Evolutionary conservation across 2,329 filamentous ascomycete genomes (phyloP), one percentile per base, ranked within the genome.

Genomic region (Endothia cerciana): DNA sequence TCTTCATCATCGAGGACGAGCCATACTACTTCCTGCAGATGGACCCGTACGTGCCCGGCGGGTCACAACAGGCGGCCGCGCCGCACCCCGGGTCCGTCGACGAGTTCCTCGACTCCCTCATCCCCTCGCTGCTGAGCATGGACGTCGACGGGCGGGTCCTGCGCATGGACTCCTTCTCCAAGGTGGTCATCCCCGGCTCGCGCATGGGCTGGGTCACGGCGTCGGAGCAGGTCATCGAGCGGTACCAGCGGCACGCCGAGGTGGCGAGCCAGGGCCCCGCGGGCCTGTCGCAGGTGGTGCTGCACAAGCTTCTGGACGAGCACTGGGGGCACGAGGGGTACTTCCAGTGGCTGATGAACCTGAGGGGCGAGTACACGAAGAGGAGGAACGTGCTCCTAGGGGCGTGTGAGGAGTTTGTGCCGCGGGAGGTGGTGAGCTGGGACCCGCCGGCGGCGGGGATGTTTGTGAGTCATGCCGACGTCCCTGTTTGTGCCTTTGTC

Each of bases 21-120:
- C 94, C 94, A 1, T 97, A 97, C 80, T 97, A 96, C 79, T 97
- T 94, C 80, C 83, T 97, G 43, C 94, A 97, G 78, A 92, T 93
- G 90, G 87, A 91, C 71, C 87, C 90, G 0, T 94, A 93, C 47
- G 40, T 57, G 78, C 83, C 83, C 2, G 55, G 86, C 17, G 78
- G 82, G 40, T 38, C 61, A 11, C 10, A 15, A 6, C 8, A 38
- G 25, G 77, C 83, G 69, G 77, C 82, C 19, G 77, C 81, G 4
- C 84, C 87, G 7, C 81, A 86, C 0, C 89, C 90, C 7, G 77
- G 82, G 43, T 86, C 80, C 15, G 86, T 92, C 63, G 86, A 89
- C 4, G 89, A 90, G 13, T 97, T 97, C 77, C 80, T 98, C 66
- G 81, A 84, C 13, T 82, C 85, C 3, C 83, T 97, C 6, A 83